These are phyloP conservation scores for Neoascochyta sp. DNA, from an alignment of 2,329 filamentous ascomycete species.

Conservation along the genomic window DNA sequence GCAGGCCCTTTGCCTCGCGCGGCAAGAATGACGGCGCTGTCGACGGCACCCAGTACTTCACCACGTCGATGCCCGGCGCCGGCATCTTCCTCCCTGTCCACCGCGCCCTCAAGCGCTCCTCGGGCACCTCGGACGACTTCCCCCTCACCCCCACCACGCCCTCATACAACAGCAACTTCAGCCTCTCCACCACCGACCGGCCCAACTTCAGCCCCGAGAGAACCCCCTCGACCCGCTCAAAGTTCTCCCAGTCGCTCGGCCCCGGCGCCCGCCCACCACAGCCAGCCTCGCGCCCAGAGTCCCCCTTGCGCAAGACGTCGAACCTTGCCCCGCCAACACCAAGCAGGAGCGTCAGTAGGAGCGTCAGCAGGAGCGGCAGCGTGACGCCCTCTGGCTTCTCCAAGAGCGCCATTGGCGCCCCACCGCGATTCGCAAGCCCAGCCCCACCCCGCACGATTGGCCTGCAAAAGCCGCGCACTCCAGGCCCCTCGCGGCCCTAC, in stretches of 20 bases:
- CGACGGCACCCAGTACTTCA: slow-evolving; percentile 78
- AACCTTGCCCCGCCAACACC: slow-evolving; percentile 41
- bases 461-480: slow-evolving; percentile 46
- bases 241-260: slow-evolving; percentile 86
- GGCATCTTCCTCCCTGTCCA: slow-evolving; percentile 90
- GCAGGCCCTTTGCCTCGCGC: slow-evolving; percentile 70
- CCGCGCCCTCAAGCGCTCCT: slow-evolving; percentile 69
- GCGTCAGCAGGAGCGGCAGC: slow-evolving; percentile 52
- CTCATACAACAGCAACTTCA: slow-evolving; percentile 50
- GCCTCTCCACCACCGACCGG: slow-evolving; percentile 54
- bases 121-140: slow-evolving; percentile 53
- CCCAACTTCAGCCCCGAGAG: slow-evolving; percentile 36
- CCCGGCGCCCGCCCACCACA: slow-evolving; percentile 70
- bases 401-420: slow-evolving; percentile 52
- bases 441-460: slow-evolving; percentile 58
- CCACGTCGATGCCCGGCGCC: slow-evolving; percentile 70
- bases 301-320: slow-evolving; percentile 65
- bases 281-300: slow-evolving; percentile 85
- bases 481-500: slow-evolving; percentile 44
- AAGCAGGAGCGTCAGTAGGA: slow-evolving; percentile 53
- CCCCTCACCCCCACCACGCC: slow-evolving; percentile 69
- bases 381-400: slow-evolving; percentile 53
- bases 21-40: slow-evolving; percentile 97
- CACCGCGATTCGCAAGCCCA: slow-evolving; percentile 59
- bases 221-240: slow-evolving; percentile 71